Percentiles rank a stretch among this genome's conserved stretches.
Conservation (phyloP, 129 eudicot species). For the sunflower (Helianthus annuus) region DNA sequence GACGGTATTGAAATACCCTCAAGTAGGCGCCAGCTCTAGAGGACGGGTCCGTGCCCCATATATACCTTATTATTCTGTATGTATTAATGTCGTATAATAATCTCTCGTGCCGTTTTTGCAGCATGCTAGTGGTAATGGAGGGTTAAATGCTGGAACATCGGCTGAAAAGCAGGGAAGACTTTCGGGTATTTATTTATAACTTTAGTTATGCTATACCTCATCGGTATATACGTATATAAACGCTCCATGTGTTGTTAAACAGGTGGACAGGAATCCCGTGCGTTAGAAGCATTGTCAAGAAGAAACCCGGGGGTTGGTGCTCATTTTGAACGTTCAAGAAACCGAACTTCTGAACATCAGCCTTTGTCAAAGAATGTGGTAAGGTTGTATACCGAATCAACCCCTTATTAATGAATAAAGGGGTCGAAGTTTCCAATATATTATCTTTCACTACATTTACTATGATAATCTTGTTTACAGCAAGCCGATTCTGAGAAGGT, state of each 20-base stretch:
- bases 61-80: background rate
- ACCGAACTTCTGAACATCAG: slow-evolving; percentile 64
- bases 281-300: slow-evolving; percentile 79
- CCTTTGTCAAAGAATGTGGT: slow-evolving; percentile 94
- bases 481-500: slow-evolving; percentile 66
- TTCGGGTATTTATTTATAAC: slow-evolving; percentile 54
- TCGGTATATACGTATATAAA: background rate
- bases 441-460: background rate
- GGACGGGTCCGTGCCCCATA: slow-evolving; percentile 51
- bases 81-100: background rate
- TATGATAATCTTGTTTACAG: slow-evolving; percentile 30
- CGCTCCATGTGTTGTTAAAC: background rate
- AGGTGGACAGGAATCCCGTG: slow-evolving; percentile 82
- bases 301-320: slow-evolving; percentile 58
- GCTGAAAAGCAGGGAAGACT: slow-evolving; percentile 72
- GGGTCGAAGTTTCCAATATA: background rate
- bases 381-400: slow-evolving; percentile 12
- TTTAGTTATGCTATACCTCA: background rate
- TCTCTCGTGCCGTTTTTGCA: slow-evolving; percentile 27
- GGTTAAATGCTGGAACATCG: slow-evolving; percentile 70
- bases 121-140: slow-evolving; percentile 64
- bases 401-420: background rate
- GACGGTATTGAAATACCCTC: slow-evolving; percentile 97
- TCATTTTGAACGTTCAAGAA: slow-evolving; percentile 66
- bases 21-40: slow-evolving; percentile 82